Base-by-base conservation (phyloP, 495 filamentous ascomycete species). In the Xylaria sp. region DNA sequence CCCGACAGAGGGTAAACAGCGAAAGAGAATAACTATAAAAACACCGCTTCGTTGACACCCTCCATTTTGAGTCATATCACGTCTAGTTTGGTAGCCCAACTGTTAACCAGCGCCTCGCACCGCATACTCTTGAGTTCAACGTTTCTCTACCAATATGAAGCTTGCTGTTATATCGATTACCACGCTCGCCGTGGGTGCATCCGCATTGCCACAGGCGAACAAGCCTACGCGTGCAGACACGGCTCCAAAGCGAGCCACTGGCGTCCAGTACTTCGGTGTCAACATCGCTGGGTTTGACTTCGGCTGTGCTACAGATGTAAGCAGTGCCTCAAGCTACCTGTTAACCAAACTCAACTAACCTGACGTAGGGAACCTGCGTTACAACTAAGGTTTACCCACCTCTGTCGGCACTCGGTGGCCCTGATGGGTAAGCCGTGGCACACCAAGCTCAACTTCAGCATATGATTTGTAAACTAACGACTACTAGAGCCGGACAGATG, bases 281-380 rank as follows among this genome's bases (percentile, higher is more conserved):
- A 83, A 83, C 65, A 80, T 83, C 72, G 80, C 81, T 12, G 81
- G 81, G 0, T 83, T 82, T 67, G 85, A 87, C 68, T 87, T 87
- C 68, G 84, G 85, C 24, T 86, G 84, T 73, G 74, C 69, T 29
- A 86, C 77, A 17, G 72, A 79, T 63, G 80, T 71, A 44, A 82
- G 66, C 9, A 15, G 52, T 37, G 15, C 8, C 50, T 52, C 29
- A 24, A 21, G 19, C 21, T n/a, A n/a, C 26, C 12, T 41, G 17
- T n/a, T 44, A n/a, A 31, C 5, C 11, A 43, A 44, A 44, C 3
- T 7, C 21, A 24, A 66, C 62, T 52, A 40, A 66, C 11, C 26
- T 1, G 43, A 31, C 5, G 29, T 40, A 78, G 73, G 74, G 74
- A 65, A 72, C 74, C 29, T 85, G 81, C 72, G 73, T 69, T 61